Evolutionary conservation across 2,329 filamentous ascomycete genomes (phyloP).

Genomic region (Diaporthe batatas): DNA sequence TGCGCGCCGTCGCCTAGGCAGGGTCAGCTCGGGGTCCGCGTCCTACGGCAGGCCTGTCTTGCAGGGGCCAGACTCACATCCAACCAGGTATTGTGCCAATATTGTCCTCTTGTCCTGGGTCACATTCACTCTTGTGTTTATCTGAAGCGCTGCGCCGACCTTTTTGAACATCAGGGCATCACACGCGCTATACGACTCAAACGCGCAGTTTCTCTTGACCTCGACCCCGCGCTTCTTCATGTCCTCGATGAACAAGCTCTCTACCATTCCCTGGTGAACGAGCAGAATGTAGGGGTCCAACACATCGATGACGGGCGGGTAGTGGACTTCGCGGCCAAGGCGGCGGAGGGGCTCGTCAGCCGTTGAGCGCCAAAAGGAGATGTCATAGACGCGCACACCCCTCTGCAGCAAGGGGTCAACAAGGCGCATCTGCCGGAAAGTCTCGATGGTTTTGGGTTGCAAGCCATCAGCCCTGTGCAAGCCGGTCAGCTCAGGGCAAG

Average conservation of each 20-base stretch:
- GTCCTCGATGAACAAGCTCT: slow-evolving; percentile 78
- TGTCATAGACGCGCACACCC: slow-evolving; percentile 80
- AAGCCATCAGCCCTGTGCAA: slow-evolving; percentile 74
- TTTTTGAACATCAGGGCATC: slow-evolving; percentile 55
- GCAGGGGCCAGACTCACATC: slow-evolving; percentile 62
- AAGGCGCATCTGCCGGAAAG: slow-evolving; percentile 79
- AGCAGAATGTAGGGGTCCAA: slow-evolving; percentile 69
- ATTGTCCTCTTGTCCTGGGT: slow-evolving; percentile 62
- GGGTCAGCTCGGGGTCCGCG: slow-evolving; percentile 38
- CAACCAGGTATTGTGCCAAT: slow-evolving; percentile 74
- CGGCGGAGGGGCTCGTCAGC: slow-evolving; percentile 65
- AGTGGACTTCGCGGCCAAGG: slow-evolving; percentile 72
- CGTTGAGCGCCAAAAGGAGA: slow-evolving; percentile 75
- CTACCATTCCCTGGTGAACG: slow-evolving; percentile 82
- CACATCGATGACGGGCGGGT: slow-evolving; percentile 71
- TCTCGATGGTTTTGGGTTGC: slow-evolving; percentile 84
- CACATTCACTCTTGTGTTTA: slow-evolving; percentile 66
- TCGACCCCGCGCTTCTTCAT: slow-evolving; percentile 73
- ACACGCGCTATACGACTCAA: slow-evolving; percentile 65
- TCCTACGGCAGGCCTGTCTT: background rate
- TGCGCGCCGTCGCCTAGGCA: slow-evolving; percentile 63
- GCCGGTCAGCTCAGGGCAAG: slow-evolving; percentile 42
- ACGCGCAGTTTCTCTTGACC: slow-evolving; percentile 74
- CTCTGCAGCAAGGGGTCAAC: slow-evolving; percentile 76
- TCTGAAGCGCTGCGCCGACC: slow-evolving; percentile 58